Base-by-base conservation (phyloP, 108 stramenopile species). In the Pseudonitzschia multistriata region DNA sequence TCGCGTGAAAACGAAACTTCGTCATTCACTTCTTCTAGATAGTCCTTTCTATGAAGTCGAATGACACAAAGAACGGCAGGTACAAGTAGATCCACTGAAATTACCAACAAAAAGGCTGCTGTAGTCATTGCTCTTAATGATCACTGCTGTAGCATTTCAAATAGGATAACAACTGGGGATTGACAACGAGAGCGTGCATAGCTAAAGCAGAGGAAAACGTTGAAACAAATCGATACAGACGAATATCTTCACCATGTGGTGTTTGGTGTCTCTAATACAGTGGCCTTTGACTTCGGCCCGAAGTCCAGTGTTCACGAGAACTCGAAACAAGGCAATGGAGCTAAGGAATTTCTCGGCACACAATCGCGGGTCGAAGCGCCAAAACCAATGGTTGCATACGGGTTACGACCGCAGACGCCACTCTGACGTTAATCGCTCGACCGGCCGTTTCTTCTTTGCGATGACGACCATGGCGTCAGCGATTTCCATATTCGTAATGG, bases 361-460 rank as follows among this genome's bases (percentile, higher is more conserved):
- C 5, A 45, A 45, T 17, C 42, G 42, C 3, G 34, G 59, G 13
- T 8, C 59, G 27, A 52, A 52, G 8, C 11, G 21, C 50, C 22
- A 52, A 52, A 52, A 52, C 19, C 50, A 52, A 19, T 60, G 59
- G 47, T 33, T 59, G 42, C 75, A 76, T 36, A 65, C 67, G 7
- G 39, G 47, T n/a, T 78, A 78, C 47, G 22, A 21, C 40, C 50
- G 71, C 66, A 39, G 71, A 7, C 65, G 77, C 31, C 71, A 72
- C 54, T 24, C 63, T 0, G n/a, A 36, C 10, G 49, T 31, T 48
- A 78, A 78, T 48, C 29, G 49, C 14, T 28, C 29, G 1, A 63
- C 55, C 0, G 56, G 70, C 42, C 45, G 35, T 14, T 30, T 71
- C 22, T 70, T 78, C 27, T 71, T 71, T 62, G 70, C n/a, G 7